phyloP scores from a whole-genome alignment of 2,329 filamentous ascomycete species.

The Esteya vermicola region DNA sequence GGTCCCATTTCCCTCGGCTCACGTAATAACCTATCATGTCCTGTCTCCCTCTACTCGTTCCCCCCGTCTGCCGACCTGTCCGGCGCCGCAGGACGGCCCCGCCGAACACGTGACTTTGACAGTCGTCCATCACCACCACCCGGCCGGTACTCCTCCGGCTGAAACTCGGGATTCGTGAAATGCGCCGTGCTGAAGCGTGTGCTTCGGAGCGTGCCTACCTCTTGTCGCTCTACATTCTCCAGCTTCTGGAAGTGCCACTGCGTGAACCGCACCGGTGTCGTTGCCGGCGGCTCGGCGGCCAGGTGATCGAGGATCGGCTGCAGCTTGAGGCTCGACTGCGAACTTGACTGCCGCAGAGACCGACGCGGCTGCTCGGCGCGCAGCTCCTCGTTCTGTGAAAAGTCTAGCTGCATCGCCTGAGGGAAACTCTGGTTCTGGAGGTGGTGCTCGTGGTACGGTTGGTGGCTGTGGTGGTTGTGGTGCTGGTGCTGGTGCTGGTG shows the following conservation, averaged over 20 bases:
- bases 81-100: too few species aligned
- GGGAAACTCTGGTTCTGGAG: too few species aligned
- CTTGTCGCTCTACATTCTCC: slow-evolving; percentile 1
- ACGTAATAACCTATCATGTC: too few species aligned
- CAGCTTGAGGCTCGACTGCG: too few species aligned
- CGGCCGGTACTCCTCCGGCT: slow-evolving; percentile 37
- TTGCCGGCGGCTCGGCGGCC: slow-evolving; percentile 17
- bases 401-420: too few species aligned
- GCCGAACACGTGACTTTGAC: background rate
- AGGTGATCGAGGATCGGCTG: slow-evolving; percentile 9
- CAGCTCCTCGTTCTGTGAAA: too few species aligned
- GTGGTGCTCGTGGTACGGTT: too few species aligned
- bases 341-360: too few species aligned
- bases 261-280: slow-evolving; percentile 35
- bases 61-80: background rate
- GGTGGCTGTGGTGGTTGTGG: too few species aligned
- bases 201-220: slow-evolving; percentile 43
- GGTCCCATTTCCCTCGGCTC: too few species aligned
- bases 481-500: too few species aligned
- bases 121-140: slow-evolving; percentile 4
- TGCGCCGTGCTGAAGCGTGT: slow-evolving; percentile 54
- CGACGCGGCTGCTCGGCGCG: too few species aligned
- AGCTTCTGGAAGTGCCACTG: slow-evolving; percentile 32
- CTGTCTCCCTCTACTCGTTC: background rate
- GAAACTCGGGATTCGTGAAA: slow-evolving; percentile 50